Base-by-base conservation (phyloP, 805 yeast species). In the Tetrapisispora nanseiensis region DNA sequence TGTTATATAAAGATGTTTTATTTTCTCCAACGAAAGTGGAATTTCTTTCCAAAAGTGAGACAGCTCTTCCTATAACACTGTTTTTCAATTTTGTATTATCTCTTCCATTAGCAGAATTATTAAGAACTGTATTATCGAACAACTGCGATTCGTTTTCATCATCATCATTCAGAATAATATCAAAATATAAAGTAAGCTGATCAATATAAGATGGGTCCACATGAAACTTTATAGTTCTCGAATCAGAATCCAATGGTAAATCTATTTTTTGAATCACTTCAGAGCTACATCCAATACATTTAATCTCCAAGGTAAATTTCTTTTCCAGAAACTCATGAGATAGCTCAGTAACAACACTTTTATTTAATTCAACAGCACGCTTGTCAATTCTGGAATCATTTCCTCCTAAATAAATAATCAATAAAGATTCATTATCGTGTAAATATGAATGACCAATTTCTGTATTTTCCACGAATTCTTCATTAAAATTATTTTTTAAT, bases 241-340 rank as follows among this genome's bases (percentile, higher is more conserved):
- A 61, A 9, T 70, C 80, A 51, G 84, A 95, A 54, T 87, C 92
- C 33, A 85, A 63, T 2, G 97, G 97, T 47, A 89, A 68, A 52
- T 87, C 96, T 21, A 82, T 57, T 7, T 81, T 68, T 1, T 75
- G 75, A 1, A 84, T 77, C 4, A 83, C 74, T 43, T 75, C 81
- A 11, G 62, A 65, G 10, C 64, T 49, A 8, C 63, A 56, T 22
- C 63, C 62, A 9, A 57, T 55, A 7, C 64, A 61, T 45, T 51
- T 54, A n/a, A 89, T 72, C 9, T 78, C 77, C 34, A 89, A 66
- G 0, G 95, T 82, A 30, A 89, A 71, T 0, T 95, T 95, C 3
- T 95, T 86, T 51, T 89, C 96, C 30, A 87, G 69, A 57, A 85
- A 92, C 0, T 95, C 83, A n/a, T 80, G 72, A 45, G 80, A 83